A percentile compares a stretch with the other conserved stretches of the same genome.
Conservation (phyloP, 139 green algal genomes). For the Micromonas pusilla region DNA sequence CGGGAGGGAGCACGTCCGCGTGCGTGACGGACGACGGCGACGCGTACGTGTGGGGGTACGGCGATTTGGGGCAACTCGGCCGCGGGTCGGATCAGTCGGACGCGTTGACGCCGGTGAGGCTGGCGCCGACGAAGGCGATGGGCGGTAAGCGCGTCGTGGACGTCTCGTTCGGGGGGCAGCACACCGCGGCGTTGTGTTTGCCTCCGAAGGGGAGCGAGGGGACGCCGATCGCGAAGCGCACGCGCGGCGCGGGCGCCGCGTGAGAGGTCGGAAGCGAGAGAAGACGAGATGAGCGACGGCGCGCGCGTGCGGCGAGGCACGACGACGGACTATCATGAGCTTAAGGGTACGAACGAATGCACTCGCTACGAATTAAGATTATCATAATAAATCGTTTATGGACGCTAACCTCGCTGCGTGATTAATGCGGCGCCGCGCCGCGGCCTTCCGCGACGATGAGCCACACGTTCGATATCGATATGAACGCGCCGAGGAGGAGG, state of each 20-base stretch:
- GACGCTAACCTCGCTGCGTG: too few species aligned
- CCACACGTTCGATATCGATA: too few species aligned
- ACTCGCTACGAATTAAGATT: too few species aligned
- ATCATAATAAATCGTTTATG: too few species aligned
- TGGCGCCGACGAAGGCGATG: conserved; percentile 21
- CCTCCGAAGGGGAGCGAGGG: not conserved
- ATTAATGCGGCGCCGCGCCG: too few species aligned
- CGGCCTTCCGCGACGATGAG: too few species aligned
- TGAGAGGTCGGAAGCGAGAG: not conserved
- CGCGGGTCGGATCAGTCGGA: not conserved
- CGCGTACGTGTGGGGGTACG: conserved; percentile 28
- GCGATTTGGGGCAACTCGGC: conserved; percentile 5
- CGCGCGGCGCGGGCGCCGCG: too few species aligned
- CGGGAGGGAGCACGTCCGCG: not conserved
- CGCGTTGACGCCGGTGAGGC: conserved; percentile 4
- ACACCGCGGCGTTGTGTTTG: conserved; percentile 9
- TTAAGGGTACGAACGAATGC: too few species aligned
- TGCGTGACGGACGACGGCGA: conserved; percentile 16
- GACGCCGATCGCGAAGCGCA: not conserved
- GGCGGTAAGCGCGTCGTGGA: not conserved
- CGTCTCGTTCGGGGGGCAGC: conserved; percentile 23
- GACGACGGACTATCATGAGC: too few species aligned
- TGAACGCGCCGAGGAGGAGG: too few species aligned
- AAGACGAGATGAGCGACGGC: too few species aligned
- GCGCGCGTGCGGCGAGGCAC: too few species aligned